Conservation (phyloP, 1,284 basidiomycete species). For the Trichosporon sp. region DNA sequence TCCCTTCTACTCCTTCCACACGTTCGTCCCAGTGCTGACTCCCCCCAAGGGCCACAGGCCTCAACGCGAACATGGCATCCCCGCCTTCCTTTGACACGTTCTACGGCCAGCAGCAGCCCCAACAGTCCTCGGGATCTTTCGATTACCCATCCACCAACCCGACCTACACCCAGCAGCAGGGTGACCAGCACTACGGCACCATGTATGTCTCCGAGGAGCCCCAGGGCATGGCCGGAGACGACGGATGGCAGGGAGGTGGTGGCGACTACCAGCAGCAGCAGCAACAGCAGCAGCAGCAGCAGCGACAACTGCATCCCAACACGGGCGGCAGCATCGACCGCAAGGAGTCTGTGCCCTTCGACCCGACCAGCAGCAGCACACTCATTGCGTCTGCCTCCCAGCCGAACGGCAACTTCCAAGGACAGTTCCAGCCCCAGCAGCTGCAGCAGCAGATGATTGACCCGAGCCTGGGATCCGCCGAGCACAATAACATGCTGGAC, state of each 20-base stretch:
- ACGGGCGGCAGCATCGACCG: slow-evolving; percentile 17
- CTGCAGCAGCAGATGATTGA: slow-evolving; percentile 12
- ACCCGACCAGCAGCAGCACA: slow-evolving; percentile 34
- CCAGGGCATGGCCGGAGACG: slow-evolving; percentile 8
- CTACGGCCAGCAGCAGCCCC: slow-evolving; percentile 23
- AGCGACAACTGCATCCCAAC: neutral
- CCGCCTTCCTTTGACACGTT: slow-evolving; percentile 33
- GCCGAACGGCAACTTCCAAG: slow-evolving; percentile 3
- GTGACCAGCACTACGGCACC: slow-evolving; percentile 1
- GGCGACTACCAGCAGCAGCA: neutral
- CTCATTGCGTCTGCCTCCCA: slow-evolving; percentile 33
- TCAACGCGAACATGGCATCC: slow-evolving; percentile 22
- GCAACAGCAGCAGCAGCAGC: too few species aligned
- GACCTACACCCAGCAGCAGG: slow-evolving; percentile 12
- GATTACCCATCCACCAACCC: slow-evolving; percentile 16
- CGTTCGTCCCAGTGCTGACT: neutral
- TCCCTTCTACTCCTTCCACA: neutral
- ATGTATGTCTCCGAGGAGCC: slow-evolving; percentile 31
- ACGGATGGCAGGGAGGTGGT: neutral
- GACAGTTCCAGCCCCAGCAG: slow-evolving; percentile 13
- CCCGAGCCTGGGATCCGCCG: neutral
- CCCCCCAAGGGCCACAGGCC: neutral
- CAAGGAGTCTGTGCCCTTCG: slow-evolving; percentile 42
- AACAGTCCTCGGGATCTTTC: slow-evolving; percentile 19
- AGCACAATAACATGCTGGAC: slow-evolving; percentile 3